Base-by-base conservation (phyloP, 148 eudicot species). In the Beta vulgaris region DNA sequence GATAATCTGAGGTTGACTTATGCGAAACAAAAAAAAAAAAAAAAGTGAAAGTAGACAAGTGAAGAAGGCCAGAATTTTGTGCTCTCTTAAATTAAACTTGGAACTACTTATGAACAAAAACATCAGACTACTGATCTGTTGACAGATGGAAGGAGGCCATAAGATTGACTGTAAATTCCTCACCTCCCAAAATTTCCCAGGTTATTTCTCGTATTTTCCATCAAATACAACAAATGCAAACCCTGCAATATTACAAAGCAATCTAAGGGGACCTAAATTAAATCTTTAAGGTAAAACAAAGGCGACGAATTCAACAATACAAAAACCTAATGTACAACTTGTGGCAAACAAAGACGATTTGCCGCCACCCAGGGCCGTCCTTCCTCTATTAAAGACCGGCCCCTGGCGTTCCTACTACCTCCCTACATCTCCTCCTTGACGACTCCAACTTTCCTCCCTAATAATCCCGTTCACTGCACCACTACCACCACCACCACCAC, bases 211-310 rank as follows among this genome's bases (percentile, higher is more conserved):
- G 68, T 73, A 57, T 76, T 80, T 80, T 80, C 80, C 85, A 86
- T 80, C 87, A 82, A 79, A 90, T 89, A 90, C 93, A 93, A 87
- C 93, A 90, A 85, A 86, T 85, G 81, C 87, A 86, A 84, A 81
- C 83, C 86, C 79, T 76, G 79, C 76, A 76, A 81, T 77, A 73
- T 80, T 80, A 81, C 83, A 81, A n/a, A 76, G 76, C 83, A 77
- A 81, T 81, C 84, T 81, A 77, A 46, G 59, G 39, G 44, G 26
- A 31, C 57, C 39, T 60, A 63, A 23, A 64, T 48, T n/a, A 76
- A 68, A 36, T 55, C 83, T 64, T 64, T 10, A n/a, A 3, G 3
- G 31, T 43, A 67, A n/a, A 67, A 43, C 79, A 83, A 82, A 42
- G 83, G 82, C 71, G 71, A 79, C 54, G 73, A 82, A 76, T 70